A percentile compares a stretch with the other conserved stretches of the same genome.
Evolutionary conservation across 805 yeast genomes (phyloP).

Genomic region (Kazachstania kunashirensis): DNA sequence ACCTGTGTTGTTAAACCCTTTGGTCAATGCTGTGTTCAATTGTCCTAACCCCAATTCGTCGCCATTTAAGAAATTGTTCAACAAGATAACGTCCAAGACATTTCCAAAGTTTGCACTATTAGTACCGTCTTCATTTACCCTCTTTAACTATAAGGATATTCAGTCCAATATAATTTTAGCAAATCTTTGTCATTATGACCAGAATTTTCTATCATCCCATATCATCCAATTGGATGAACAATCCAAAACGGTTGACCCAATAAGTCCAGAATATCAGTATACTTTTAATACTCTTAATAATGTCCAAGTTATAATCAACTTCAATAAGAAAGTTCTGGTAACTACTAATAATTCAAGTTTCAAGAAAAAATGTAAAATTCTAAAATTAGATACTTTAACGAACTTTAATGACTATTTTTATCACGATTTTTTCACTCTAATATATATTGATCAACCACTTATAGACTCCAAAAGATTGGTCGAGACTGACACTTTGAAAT

Average conservation of each 20-base stretch:
- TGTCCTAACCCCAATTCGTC: slow-evolving; percentile 44
- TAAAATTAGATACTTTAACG: slow-evolving; percentile 38
- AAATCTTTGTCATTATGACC: slow-evolving; percentile 37
- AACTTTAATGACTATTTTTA: slow-evolving; percentile 52
- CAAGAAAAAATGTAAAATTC: slow-evolving; percentile 36
- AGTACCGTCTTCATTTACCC: slow-evolving; percentile 50
- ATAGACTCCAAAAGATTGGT: slow-evolving; percentile 33
- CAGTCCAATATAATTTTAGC: slow-evolving; percentile 33
- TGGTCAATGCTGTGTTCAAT: slow-evolving; percentile 56
- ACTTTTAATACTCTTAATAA: slow-evolving; percentile 44
- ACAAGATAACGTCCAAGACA: slow-evolving; percentile 33
- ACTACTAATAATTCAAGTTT: slow-evolving; percentile 51
- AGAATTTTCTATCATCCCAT: slow-evolving; percentile 4
- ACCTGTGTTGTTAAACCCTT: slow-evolving; percentile 52
- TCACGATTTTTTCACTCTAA: slow-evolving; percentile 45
- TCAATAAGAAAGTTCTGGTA: slow-evolving; percentile 40
- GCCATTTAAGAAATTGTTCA: slow-evolving; percentile 39
- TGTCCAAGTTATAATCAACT: slow-evolving; percentile 41
- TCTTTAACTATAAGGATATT: slow-evolving; percentile 34
- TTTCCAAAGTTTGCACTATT: slow-evolving; percentile 43
- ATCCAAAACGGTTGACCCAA: slow-evolving; percentile 11
- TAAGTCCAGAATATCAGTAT: neutral
- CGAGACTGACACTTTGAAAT: slow-evolving; percentile 9
- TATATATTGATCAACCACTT: slow-evolving; percentile 49
- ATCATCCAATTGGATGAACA: neutral